Evolutionary conservation across 1,284 basidiomycete genomes (phyloP), one percentile per base, ranked within the genome.

Genomic region (Albatrellus sp.): DNA sequence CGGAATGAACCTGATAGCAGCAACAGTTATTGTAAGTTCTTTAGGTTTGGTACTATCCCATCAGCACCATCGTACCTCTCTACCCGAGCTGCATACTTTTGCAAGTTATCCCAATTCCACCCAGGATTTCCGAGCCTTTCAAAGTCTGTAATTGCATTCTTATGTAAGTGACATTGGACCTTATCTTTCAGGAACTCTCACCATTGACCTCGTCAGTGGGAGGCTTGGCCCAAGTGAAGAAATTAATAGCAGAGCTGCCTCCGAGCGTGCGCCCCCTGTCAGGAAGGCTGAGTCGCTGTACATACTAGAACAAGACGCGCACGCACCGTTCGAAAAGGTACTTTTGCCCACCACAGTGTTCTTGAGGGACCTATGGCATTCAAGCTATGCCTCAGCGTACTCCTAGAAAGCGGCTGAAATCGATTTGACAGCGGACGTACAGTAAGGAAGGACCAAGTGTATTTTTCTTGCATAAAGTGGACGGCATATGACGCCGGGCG

Each of bases 381-480:
- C 24, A 40, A 14, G 39, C 16, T 1, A 20, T 13, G 37, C 4
- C 19, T 16, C 16, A 31, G 9, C 1, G n/a, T 14, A 13, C 11
- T n/a, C 6, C 4, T 24, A 28, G 1, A 40, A 14, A 13, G n/a
- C 2, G 17, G 39, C 31, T 12, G 37, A 12, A 30, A 14, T 31
- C 20, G 34, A 33, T 10, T 5, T 28, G 5, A 20, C n/a, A 16
- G 14, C 8, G 29, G 48, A 28, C 50, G 17, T 42, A 57, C 58
- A 6, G 61, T 63, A 45, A 48, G 46, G 43, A 59, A 60, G 6
- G 42, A 43, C 61, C 61, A 64, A 42, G 61, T 59, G 44, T 60
- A 61, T 35, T 55, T 36, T 0, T 50, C 43, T 6, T 59, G 46
- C 10, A 50, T 52, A 37, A 60, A 55, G 24, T 45, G 37, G 33